Conservation (phyloP, 257 asterid species). For the Oldenlandia corymbosa region DNA sequence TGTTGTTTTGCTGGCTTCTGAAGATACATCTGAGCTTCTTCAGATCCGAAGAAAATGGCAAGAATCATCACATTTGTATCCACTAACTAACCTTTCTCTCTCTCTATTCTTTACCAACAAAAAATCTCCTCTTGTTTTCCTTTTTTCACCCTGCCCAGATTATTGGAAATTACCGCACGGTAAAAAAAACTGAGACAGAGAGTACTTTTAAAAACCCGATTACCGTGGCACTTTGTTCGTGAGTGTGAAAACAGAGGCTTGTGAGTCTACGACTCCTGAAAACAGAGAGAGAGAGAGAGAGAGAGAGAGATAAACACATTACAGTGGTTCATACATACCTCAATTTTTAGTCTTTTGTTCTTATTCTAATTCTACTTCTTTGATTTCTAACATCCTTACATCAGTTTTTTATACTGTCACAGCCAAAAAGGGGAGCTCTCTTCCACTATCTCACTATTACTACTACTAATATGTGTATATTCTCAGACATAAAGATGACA, state of each 20-base stretch:
- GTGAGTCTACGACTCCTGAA: background rate
- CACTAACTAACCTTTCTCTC: slow-evolving; percentile 6
- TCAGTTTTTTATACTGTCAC: background rate
- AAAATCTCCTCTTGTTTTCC: background rate
- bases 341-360: too few relatives aligned
- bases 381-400: background rate
- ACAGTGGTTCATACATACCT: too few relatives aligned
- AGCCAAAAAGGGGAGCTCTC: slow-evolving; percentile 7
- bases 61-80: slow-evolving; percentile 21
- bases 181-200: background rate
- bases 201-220: background rate
- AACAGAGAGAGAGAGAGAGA: too few relatives aligned
- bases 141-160: background rate
- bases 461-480: slow-evolving; percentile 6
- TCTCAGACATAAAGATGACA: slow-evolving; percentile 39
- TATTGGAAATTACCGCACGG: too few relatives aligned
- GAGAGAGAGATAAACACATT: too few relatives aligned
- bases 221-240: background rate
- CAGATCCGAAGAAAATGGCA: slow-evolving; percentile 86
- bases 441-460: too few relatives aligned
- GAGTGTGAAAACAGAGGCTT: background rate
- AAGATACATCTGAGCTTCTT: slow-evolving; percentile 58
- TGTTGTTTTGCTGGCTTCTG: slow-evolving; percentile 57
- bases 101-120: background rate
- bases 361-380: too few relatives aligned